Percentiles rank a stretch among this genome's conserved stretches.
phyloP scores from a whole-genome alignment of 768 basidiomycete species.

The Saitozyma podzolica region DNA sequence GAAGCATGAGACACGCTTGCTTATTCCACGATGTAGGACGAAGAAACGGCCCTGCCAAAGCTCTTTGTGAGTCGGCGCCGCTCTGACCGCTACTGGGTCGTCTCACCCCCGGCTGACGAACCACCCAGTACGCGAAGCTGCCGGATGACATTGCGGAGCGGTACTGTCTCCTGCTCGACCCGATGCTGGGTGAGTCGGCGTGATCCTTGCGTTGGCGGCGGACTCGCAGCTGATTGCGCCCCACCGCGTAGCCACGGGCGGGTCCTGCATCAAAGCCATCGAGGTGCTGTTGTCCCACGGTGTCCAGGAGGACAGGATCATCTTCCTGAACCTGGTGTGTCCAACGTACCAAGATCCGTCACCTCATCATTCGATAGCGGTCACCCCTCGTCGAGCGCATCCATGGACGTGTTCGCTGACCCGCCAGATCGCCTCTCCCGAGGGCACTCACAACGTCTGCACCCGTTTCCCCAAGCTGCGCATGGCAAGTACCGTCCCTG shows the following conservation, averaged over 20 bases:
- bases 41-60: slow-evolving; percentile 89
- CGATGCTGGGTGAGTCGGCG: slow-evolving; percentile 78
- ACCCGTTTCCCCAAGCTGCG: slow-evolving; percentile 70
- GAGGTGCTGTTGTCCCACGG: slow-evolving; percentile 89
- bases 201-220: slow-evolving; percentile 1
- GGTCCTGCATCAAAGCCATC: slow-evolving; percentile 95
- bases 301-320: slow-evolving; percentile 90
- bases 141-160: slow-evolving; percentile 88
- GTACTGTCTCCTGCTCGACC: slow-evolving; percentile 92
- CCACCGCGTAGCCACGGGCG: slow-evolving; percentile 83
- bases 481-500: slow-evolving; percentile 61
- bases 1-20: neutral
- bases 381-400: neutral
- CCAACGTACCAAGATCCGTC: neutral
- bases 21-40: slow-evolving; percentile 63
- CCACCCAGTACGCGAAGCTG: slow-evolving; percentile 61
- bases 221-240: slow-evolving; percentile 1
- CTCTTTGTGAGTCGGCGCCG: slow-evolving; percentile 60
- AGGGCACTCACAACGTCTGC: slow-evolving; percentile 82
- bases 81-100: slow-evolving; percentile 62
- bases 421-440: slow-evolving; percentile 77
- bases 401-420: slow-evolving; percentile 3
- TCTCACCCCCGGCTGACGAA: slow-evolving; percentile 4
- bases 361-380: neutral
- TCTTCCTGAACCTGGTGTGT: slow-evolving; percentile 86